phyloP scores from a whole-genome alignment of 2,329 filamentous ascomycete species.

The Macroventuria anomochaeta region DNA sequence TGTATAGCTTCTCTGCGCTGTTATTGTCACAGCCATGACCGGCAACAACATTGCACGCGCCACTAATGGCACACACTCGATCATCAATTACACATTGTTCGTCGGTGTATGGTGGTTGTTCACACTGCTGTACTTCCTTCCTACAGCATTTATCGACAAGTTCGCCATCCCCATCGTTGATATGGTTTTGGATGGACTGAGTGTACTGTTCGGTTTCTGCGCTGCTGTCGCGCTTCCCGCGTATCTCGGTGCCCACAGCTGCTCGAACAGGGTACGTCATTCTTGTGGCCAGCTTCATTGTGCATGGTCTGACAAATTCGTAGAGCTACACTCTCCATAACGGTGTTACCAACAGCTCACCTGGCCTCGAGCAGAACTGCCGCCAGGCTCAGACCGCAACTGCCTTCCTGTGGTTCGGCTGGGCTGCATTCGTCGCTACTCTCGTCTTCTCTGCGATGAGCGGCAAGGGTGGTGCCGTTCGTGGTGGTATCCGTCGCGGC shows the following conservation, averaged over 20 bases:
- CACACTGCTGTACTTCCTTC: slow-evolving; percentile 67
- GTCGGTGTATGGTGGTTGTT: slow-evolving; percentile 71
- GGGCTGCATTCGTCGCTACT: slow-evolving; percentile 63
- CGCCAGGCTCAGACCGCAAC: slow-evolving; percentile 76
- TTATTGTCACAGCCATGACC: slow-evolving; percentile 66
- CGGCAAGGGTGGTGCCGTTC: slow-evolving; percentile 56
- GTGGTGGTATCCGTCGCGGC: slow-evolving; percentile 57
- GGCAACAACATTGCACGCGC: slow-evolving; percentile 67
- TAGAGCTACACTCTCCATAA: slow-evolving; percentile 55
- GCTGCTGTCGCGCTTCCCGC: slow-evolving; percentile 73
- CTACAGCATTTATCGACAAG: slow-evolving; percentile 60
- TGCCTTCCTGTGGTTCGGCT: slow-evolving; percentile 82
- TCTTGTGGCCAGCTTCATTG: not conserved
- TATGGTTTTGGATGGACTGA: slow-evolving; percentile 64
- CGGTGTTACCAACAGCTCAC: slow-evolving; percentile 69
- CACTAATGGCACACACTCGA: slow-evolving; percentile 60
- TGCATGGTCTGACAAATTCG: not conserved
- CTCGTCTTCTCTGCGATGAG: slow-evolving; percentile 63
- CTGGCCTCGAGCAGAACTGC: slow-evolving; percentile 68
- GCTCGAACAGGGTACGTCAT: slow-evolving; percentile 62
- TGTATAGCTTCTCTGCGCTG: slow-evolving; percentile 63
- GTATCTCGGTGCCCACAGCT: slow-evolving; percentile 72
- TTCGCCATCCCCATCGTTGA: slow-evolving; percentile 61
- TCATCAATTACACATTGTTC: slow-evolving; percentile 72
- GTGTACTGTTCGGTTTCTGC: slow-evolving; percentile 73